Base-by-base conservation (phyloP, 2,329 filamentous ascomycete species). In the Pyrenochaeta sp. region DNA sequence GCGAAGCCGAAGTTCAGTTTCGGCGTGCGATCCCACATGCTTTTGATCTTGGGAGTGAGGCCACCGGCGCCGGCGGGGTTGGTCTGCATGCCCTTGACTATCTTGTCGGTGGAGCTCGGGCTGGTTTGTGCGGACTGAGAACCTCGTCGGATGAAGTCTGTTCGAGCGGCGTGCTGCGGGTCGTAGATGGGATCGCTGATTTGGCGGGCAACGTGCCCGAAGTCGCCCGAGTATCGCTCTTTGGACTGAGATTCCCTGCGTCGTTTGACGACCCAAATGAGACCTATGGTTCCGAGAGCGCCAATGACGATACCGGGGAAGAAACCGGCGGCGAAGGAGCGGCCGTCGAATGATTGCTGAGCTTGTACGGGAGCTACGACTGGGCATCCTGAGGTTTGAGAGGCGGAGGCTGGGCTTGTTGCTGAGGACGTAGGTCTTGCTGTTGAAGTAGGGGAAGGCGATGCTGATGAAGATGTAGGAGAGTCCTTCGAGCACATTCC, bases 401-500 rank as follows among this genome's bases (percentile, higher is more conserved):
- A 68, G 6, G 58, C 58, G n/a, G 61, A 60, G 6, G 66, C 55
- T 9, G 68, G 51, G 9, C 55, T 42, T 6, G 67, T 68, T 7
- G 63, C 30, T 7, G 67, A 63, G 3, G 63, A 50, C 11, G 65
- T 56, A 13, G 62, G 40, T 6, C 49, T 41, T 7, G 56, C 28
- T 0, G 55, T 54, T 17, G 48, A 56, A 4, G 65, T 58, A 11
- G 60, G 51, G 0, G 57, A 48, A 9, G 60, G 35, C n/a, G 55
- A 42, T 17, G 61, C 64, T 6, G 54, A 52, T 6, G 61, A 38
- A 1, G 64, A 46, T 7, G 60, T 44, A 7, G 47, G 13, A 26
- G 44, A 81, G 58, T 86, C 77, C 11, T 71, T 50, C 8, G 75
- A 64, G 58, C 87, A 90, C 35, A 69, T 67, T 28, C 72, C 72